A percentile compares a stretch with the other conserved stretches of the same genome.
These are phyloP conservation scores for Tolypocladium tropicale DNA, from an alignment of 2,329 filamentous ascomycete species.

Conservation along the genomic window DNA sequence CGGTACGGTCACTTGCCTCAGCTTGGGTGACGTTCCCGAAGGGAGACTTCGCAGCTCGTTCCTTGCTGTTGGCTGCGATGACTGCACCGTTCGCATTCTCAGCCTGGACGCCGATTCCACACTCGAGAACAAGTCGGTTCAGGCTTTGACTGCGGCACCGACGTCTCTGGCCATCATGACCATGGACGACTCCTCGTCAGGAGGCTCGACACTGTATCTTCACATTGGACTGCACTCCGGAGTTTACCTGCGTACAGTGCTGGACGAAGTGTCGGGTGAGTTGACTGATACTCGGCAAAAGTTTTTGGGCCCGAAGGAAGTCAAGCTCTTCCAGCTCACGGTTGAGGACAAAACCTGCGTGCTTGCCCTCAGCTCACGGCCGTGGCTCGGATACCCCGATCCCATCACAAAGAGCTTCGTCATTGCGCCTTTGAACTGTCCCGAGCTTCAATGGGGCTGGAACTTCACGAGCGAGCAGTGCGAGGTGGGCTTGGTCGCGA, in stretches of 20 bases:
- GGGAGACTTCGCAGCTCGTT: constrained; percentile 84
- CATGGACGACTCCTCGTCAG: constrained; percentile 89
- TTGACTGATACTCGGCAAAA: constrained; percentile 89
- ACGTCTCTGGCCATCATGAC: constrained; percentile 84
- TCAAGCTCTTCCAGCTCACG: constrained; percentile 83
- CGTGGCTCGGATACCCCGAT: constrained; percentile 95
- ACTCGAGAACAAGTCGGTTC: constrained; percentile 86
- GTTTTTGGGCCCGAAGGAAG: constrained; percentile 84
- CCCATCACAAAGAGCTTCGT: constrained; percentile 79
- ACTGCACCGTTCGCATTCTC: constrained; percentile 87
- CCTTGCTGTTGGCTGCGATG: constrained; percentile 91
- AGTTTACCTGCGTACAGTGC: constrained; percentile 86
- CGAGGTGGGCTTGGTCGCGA: constrained; percentile 85
- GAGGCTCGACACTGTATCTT: constrained; percentile 80
- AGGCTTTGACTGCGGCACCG: constrained; percentile 83
- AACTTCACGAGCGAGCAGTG: constrained; percentile 95
- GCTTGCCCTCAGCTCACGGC: constrained; percentile 79
- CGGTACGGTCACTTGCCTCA: constrained; percentile 90
- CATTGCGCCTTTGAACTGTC: constrained; percentile 84
- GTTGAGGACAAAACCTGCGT: constrained; percentile 79
- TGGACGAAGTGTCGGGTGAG: constrained; percentile 93
- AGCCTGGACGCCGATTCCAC: constrained; percentile 85
- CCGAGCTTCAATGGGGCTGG: constrained; percentile 84
- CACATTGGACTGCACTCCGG: constrained; percentile 95
- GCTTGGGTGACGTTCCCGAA: constrained; percentile 83